Base-by-base conservation (phyloP, 1,139 yeast genomes). In the Suhomyces terraborum region DNA sequence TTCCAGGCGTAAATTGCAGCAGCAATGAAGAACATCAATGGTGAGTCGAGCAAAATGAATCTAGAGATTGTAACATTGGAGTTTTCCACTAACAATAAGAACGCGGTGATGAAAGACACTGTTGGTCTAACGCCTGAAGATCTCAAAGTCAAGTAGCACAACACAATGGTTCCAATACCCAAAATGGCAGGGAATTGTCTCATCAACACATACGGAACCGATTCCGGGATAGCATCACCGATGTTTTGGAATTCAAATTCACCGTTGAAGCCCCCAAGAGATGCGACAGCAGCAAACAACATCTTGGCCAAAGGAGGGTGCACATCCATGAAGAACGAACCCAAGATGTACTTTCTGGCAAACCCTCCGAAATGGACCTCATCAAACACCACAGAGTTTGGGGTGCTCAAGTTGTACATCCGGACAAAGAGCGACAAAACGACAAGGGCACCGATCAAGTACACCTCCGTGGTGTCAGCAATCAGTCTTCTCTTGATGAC, bases 241-340 rank as follows among this genome's bases (percentile, higher is more conserved):
- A 89, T 89, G 38, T 71, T 71, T 51, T 77, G 79, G 60, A 89
- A 88, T 43, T 69, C 75, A 56, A 88, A 88, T 53, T 79, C 81
- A 37, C 95, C 95, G 38, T 77, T 77, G 65, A 82, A 88, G 0
- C 95, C 95, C 38, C 84, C 88, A 22, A 85, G 49, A 34, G 76
- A 65, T 1, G 80, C 91, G 34, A 87, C 80, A 30, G 85, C 88
- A 2, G 95, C 96, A 64, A 79, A 86, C 43, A 89, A 66, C 87
- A 89, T 81, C 65, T 88, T 88, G 36, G 96, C 95, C 57, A 88
- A 74, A 4, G 97, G 97, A 20, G 97, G 97, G 62, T 89, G 96
- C 41, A 88, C 96, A 64, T 89, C 96, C 87, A 89, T 84, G 67
- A 89, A 88, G 64, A 75, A 87, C 16, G 66, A 66, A 28, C 93